A percentile compares a stretch with the other conserved stretches of the same genome.
Evolutionary conservation across 2,329 filamentous ascomycete genomes (phyloP).

Genomic region (Alternaria postmessia): DNA sequence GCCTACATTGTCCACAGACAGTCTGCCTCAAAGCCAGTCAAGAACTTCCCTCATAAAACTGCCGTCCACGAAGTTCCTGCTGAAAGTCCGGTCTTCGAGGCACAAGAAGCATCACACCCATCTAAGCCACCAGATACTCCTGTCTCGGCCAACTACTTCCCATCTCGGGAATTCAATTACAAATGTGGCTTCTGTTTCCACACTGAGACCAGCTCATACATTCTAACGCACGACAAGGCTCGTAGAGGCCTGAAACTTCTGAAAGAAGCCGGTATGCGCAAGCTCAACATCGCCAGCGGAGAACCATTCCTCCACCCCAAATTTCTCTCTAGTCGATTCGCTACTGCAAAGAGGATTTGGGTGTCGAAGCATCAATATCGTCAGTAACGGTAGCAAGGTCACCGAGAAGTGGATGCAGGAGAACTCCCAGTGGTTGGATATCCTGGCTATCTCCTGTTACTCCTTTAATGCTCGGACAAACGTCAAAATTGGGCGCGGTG

Average conservation of each 20-base stretch:
- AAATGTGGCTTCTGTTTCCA: neutral
- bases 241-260: neutral
- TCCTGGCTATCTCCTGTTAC: conserved; percentile 11
- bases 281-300: conserved; percentile 10
- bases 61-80: neutral
- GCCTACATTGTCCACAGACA: neutral
- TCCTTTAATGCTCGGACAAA: conserved; percentile 10
- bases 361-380: conserved; percentile 10
- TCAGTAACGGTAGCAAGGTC: conserved; percentile 9
- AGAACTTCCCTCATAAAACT: neutral
- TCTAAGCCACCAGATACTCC: conserved; percentile 4
- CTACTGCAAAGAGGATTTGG: conserved; percentile 10
- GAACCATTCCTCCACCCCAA: conserved; percentile 11
- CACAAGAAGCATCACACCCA: neutral
- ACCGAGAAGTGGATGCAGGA: conserved; percentile 4
- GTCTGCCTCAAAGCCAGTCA: neutral
- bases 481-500: conserved; percentile 10
- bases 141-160: neutral
- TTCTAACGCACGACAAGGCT: neutral
- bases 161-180: conserved; percentile 2
- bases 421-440: conserved; percentile 8
- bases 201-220: conserved; percentile 3
- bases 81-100: neutral
- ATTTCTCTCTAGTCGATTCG: neutral
- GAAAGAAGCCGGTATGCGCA: conserved; percentile 12